Evolutionary conservation across 805 yeast genomes (phyloP).

Genomic region (Candida schatavii): DNA sequence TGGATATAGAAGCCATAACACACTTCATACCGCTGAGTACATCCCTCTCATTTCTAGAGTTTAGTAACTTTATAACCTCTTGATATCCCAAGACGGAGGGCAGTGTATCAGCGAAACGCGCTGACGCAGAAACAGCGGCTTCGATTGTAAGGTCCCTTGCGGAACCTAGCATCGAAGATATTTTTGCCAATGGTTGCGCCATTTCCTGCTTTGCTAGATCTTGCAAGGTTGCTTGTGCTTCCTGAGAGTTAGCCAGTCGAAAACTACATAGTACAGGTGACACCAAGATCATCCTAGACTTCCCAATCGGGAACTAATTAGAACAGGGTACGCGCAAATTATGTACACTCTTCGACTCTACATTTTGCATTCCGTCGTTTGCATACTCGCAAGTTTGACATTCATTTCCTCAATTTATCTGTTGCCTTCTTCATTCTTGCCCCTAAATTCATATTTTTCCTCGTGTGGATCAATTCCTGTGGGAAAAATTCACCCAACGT

Average conservation of each 20-base stretch:
- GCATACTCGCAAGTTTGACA: too few relatives aligned
- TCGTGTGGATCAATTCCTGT: slow-evolving; percentile 46
- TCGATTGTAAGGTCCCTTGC: slow-evolving; percentile 78
- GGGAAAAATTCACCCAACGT: slow-evolving; percentile 70
- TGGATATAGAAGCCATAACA: slow-evolving; percentile 35
- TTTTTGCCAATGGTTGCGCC: slow-evolving; percentile 52
- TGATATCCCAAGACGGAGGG: slow-evolving; percentile 57
- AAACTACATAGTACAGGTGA: too few relatives aligned
- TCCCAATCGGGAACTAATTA: slow-evolving; percentile 8
- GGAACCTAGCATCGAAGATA: slow-evolving; percentile 73
- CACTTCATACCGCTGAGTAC: slow-evolving; percentile 41
- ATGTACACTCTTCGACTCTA: too few relatives aligned
- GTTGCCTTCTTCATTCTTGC: slow-evolving; percentile 64
- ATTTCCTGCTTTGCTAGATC: slow-evolving; percentile 18
- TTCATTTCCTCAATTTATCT: slow-evolving; percentile 33
- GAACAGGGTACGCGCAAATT: too few relatives aligned
- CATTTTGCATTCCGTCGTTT: too few relatives aligned
- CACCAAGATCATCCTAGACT: slow-evolving; percentile 4
- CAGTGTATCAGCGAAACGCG: slow-evolving; percentile 56
- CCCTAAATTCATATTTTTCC: slow-evolving; percentile 50
- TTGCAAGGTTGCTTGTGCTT: too few relatives aligned
- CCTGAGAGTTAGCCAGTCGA: too few relatives aligned
- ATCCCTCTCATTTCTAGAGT: slow-evolving; percentile 63
- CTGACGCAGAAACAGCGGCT: slow-evolving; percentile 78
- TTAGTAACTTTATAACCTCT: slow-evolving; percentile 64